Base-by-base conservation (phyloP, 148 eudicot species). In the Persicaria maculosa region DNA sequence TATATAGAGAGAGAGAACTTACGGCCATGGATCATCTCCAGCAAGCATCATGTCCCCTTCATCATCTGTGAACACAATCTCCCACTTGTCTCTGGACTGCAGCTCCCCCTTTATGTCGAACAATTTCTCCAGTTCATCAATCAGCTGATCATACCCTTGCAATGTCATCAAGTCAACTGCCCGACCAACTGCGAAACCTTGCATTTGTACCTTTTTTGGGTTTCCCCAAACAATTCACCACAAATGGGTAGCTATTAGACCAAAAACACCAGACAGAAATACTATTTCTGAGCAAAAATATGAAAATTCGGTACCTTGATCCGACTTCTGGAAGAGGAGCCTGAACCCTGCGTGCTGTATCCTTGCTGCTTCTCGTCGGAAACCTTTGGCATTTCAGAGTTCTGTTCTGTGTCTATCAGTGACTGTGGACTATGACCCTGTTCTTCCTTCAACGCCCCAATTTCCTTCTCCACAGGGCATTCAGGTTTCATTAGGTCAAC, bases 21-120 rank as follows among this genome's bases (percentile, higher is more conserved):
- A 95, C 98, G 22, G 79, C 97, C 97, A 95, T 4, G 98, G 97
- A 80, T 95, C 86, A 78, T 92, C 98, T 9, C 98, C 96, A 83
- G 89, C 86, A 50, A 90, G 93, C 97, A 92, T 94, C 96, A 84
- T 85, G 73, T 94, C 97, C 19, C 97, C 98, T 79, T 92, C 98
- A 48, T 88, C 83, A 72, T 95, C 98, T 7, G 97, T 95, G 61
- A 88, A 95, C 7, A 95, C 91, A 5, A 95, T 81, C 80, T 95
- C 88, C 97, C 97, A 95, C 78, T 86, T 88, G 50, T 80, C 83
- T 10, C 91, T 81, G 12, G 84, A 80, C n/a, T 61, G 77, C 6
- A 95, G 87, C 81, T 88, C 86, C 36, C 97, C 97, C 72, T 84
- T 84, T 17, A 95, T 86, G 55, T 92, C 92, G 71, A 95, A 95